Conservation (phyloP, 345 rosid genomes). For the Noccaea caerulescens region DNA sequence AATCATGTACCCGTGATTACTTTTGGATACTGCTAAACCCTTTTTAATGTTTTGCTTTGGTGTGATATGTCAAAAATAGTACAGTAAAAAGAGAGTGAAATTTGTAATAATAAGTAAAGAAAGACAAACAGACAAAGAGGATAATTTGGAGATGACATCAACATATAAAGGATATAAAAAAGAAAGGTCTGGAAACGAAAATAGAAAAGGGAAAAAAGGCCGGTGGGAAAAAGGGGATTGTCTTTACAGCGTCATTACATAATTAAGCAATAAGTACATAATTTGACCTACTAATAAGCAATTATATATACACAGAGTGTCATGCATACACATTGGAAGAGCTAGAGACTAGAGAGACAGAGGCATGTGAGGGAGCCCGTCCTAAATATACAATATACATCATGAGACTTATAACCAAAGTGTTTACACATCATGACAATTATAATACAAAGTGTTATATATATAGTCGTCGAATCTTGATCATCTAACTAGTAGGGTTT, state of each 20-base stretch:
- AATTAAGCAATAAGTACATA: slow-evolving; percentile 37
- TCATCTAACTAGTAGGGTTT: background rate
- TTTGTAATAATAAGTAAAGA: background rate
- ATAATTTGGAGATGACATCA: background rate
- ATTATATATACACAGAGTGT: background rate
- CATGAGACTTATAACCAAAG: slow-evolving; percentile 3
- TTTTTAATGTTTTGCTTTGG: background rate
- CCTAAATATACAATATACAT: background rate
- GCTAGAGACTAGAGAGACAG: slow-evolving; percentile 20
- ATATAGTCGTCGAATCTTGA: background rate
- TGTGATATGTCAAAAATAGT: background rate
- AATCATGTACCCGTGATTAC: background rate
- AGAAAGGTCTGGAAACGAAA: slow-evolving; percentile 17
- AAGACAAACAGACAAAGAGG: background rate
- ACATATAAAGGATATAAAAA: slow-evolving; percentile 24
- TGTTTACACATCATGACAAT: background rate
- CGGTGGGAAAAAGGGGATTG: slow-evolving; percentile 31
- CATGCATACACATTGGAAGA: background rate
- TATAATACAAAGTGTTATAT: background rate
- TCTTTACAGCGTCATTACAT: slow-evolving; percentile 56
- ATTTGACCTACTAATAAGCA: slow-evolving; percentile 4
- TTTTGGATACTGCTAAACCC: background rate
- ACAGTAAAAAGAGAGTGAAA: background rate
- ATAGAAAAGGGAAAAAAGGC: background rate
- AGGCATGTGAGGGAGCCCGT: background rate